These are phyloP conservation scores for Hypoxylon fuscum DNA, from an alignment of 495 filamentous ascomycete genomes.

Conservation along the genomic window DNA sequence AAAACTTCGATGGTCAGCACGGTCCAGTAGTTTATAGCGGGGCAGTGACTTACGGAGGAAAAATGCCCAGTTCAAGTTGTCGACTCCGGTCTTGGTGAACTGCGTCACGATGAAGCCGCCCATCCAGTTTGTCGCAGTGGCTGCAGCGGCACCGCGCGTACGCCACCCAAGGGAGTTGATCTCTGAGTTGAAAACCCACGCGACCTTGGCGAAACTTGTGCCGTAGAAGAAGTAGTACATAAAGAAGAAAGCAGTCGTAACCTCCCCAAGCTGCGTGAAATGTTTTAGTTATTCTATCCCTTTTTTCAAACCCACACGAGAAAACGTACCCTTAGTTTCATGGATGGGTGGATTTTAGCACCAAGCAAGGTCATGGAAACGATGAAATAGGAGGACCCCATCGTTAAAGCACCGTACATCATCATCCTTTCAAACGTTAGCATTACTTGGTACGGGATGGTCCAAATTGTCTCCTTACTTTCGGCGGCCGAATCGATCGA, in stretches of 20 bases:
- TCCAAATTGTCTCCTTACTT: constrained; percentile 31
- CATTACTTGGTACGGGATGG: background rate
- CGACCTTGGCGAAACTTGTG: constrained; percentile 36
- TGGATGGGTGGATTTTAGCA: constrained; percentile 30
- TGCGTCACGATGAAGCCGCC: constrained; percentile 48
- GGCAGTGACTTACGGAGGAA: constrained; percentile 41
- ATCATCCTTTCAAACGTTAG: constrained; percentile 31
- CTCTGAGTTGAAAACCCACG: constrained; percentile 50
- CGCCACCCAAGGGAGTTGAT: constrained; percentile 50
- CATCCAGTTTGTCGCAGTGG: constrained; percentile 51
- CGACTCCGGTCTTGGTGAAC: constrained; percentile 47
- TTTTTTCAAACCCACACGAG: background rate
- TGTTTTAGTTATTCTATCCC: too few species aligned
- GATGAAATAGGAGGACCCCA: constrained; percentile 44
- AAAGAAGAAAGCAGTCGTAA: constrained; percentile 46
- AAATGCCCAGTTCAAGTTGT: constrained; percentile 44
- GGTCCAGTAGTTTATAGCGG: too few species aligned
- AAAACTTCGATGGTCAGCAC: constrained; percentile 34
- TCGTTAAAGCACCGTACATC: constrained; percentile 34
- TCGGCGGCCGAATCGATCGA: constrained; percentile 43
- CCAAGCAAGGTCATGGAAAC: constrained; percentile 33
- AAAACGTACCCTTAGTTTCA: background rate
- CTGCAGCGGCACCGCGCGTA: constrained; percentile 47
- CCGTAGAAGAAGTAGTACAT: constrained; percentile 47
- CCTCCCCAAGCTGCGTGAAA: constrained; percentile 41